Percentiles rank a stretch among this genome's conserved stretches.
Evolutionary conservation across 495 filamentous ascomycete species (phyloP).

Genomic region (Darksidea phi): DNA sequence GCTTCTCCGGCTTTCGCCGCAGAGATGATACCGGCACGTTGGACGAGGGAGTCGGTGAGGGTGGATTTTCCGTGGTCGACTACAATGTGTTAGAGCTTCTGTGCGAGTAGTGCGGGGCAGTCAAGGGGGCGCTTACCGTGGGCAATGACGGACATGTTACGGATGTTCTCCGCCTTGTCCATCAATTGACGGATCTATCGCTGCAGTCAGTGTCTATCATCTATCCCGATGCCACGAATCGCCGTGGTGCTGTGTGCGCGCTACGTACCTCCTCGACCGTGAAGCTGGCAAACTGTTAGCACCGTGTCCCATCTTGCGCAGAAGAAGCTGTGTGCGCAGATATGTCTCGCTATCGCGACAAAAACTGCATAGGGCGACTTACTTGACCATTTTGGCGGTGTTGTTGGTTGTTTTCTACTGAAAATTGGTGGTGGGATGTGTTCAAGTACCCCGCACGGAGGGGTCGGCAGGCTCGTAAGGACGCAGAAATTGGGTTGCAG

Average conservation of each 20-base stretch:
- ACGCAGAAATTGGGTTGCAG: background rate
- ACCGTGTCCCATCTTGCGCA: background rate
- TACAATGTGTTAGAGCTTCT: conserved; percentile 38
- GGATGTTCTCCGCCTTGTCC: conserved; percentile 97
- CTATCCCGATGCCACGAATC: background rate
- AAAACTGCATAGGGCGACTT: conserved; percentile 54
- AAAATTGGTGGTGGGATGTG: conserved; percentile 33
- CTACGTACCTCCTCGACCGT: conserved; percentile 85
- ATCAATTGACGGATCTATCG: conserved; percentile 83
- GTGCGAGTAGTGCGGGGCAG: conserved; percentile 13
- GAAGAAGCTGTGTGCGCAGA: background rate
- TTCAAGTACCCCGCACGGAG: conserved; percentile 33
- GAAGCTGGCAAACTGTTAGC: conserved; percentile 67
- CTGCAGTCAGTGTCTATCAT: conserved; percentile 37
- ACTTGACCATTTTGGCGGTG: conserved; percentile 99
- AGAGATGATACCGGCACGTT: conserved; percentile 99
- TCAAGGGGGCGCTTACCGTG: conserved; percentile 49
- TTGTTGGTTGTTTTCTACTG: conserved; percentile 39
- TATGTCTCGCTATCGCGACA: background rate
- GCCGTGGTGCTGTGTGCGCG: conserved; percentile 4
- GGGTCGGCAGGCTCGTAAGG: conserved; percentile 4
- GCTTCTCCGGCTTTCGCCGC: conserved; percentile 94
- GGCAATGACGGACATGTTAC: conserved; percentile 99
- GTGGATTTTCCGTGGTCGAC: conserved; percentile 99
- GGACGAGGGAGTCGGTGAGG: conserved; percentile 96